Percentiles rank a stretch among this genome's conserved stretches.
These are phyloP conservation scores for Leptographium lundbergii DNA, from an alignment of 2,329 filamentous ascomycete genomes.

Conservation along the genomic window DNA sequence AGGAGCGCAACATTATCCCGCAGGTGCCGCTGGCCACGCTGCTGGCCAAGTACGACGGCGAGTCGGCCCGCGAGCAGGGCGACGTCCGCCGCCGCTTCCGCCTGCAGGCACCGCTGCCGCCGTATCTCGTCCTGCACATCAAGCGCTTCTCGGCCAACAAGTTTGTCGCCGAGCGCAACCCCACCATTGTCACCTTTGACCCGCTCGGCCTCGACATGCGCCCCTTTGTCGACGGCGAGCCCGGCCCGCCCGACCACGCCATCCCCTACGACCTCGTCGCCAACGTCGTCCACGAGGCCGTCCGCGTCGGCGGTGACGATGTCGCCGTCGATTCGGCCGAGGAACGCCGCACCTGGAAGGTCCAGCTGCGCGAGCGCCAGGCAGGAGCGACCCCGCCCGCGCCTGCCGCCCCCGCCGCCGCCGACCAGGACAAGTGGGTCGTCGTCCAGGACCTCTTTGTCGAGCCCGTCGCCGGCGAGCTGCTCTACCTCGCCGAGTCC, in stretches of 20 bases:
- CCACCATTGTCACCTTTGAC: slow-evolving; percentile 95
- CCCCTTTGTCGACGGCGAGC: slow-evolving; percentile 74
- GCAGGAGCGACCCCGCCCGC: slow-evolving; percentile 30
- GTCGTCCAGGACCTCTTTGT: slow-evolving; percentile 91
- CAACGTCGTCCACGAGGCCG: slow-evolving; percentile 82
- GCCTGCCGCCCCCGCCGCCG: background rate
- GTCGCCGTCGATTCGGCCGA: slow-evolving; percentile 76
- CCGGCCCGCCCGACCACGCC: slow-evolving; percentile 14
- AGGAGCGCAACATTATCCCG: slow-evolving; percentile 92
- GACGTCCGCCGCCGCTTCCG: slow-evolving; percentile 82
- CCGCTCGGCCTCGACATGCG: slow-evolving; percentile 70
- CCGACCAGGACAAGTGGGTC: slow-evolving; percentile 54
- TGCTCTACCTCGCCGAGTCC: slow-evolving; percentile 83
- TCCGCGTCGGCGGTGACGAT: slow-evolving; percentile 57
- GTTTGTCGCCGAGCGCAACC: slow-evolving; percentile 90
- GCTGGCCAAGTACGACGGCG: slow-evolving; percentile 84
- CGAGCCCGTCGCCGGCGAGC: slow-evolving; percentile 75
- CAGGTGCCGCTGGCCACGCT: slow-evolving; percentile 75
- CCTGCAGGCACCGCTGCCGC: slow-evolving; percentile 78
- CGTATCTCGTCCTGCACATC: slow-evolving; percentile 85
- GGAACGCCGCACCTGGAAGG: slow-evolving; percentile 83
- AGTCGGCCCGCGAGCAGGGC: slow-evolving; percentile 75
- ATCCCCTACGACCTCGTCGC: slow-evolving; percentile 93
- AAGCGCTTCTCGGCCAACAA: slow-evolving; percentile 97
- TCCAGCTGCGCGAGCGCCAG: slow-evolving; percentile 66